Evolutionary conservation across 176 grass and related monocot species (phyloP), one percentile per base, ranked within the genome.

Genomic region (Hordeum marinum): DNA sequence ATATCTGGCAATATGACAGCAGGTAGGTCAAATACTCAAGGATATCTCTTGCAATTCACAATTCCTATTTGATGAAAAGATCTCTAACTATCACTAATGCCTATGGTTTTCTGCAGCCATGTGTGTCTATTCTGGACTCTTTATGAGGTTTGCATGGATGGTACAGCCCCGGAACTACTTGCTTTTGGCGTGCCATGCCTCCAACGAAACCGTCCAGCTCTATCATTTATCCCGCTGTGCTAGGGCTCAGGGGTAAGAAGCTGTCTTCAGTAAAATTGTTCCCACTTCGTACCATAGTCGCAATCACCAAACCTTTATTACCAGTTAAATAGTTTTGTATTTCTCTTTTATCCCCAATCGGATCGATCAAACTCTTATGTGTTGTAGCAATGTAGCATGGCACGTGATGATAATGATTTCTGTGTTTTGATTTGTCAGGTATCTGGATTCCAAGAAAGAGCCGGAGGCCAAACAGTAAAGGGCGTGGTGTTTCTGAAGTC

Each of bases 71-170:
- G 25, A 60, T 89, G 27, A 54, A 6, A 18, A 11, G 43, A 66
- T 72, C 12, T 72, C 0, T 7, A 83, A 31, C 14, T 55, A 55
- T 21, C 4, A 43, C 40, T 83, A 43, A 86, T 78, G 24, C 12
- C 18, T 82, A 6, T 13, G 21, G 45, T 75, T 74, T 64, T 58
- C 10, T 90, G 86, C 83, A 98, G 95, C 71, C 23, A 98, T 98
- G 95, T 98, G 95, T 37, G 90, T 97, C 26, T 97, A 94, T 62
- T 97, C 92, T 58, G 90, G 55, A 59, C 88, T 97, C 18, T 74
- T 74, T 63, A 97, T 97, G 94, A 94, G 94, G 69, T 97, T 97
- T 77, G 92, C 94, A 36, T 97, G 94, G 94, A 98, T 98, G 95
- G 92, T 98, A 39, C 86, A 93, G 24, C 92, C 95, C 32, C 83